A percentile compares a stretch with the other conserved stretches of the same genome.
Conservation (phyloP, 345 rosid species). For the Ceriops decandra region DNA sequence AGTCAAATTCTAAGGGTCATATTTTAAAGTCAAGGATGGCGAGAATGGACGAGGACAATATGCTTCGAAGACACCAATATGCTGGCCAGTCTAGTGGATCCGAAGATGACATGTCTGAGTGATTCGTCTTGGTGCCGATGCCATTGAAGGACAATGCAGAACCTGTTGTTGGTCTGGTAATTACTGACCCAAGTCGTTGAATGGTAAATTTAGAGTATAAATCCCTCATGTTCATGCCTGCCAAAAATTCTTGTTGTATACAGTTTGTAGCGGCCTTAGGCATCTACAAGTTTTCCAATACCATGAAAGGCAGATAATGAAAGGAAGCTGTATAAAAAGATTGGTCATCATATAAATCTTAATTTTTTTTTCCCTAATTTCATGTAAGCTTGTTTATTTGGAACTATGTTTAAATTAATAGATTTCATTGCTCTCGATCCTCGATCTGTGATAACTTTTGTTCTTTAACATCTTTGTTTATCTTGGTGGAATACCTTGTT, state of each 20-base stretch:
- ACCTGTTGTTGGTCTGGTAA: background rate
- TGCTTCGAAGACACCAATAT: slow-evolving; percentile 42
- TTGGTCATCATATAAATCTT: background rate
- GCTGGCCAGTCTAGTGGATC: slow-evolving; percentile 52
- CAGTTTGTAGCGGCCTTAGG: slow-evolving; percentile 8
- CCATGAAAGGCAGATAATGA: slow-evolving; percentile 13
- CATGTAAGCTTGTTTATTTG: too few species aligned
- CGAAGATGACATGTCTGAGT: slow-evolving; percentile 75
- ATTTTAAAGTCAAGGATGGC: slow-evolving; percentile 45
- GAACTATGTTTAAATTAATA: background rate
- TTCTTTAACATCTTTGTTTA: too few species aligned
- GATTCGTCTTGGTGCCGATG: slow-evolving; percentile 22
- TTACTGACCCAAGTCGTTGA: background rate
- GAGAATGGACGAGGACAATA: slow-evolving; percentile 44
- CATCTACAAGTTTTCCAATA: slow-evolving; percentile 1
- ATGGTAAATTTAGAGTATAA: background rate
- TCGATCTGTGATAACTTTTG: too few species aligned
- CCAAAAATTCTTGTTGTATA: background rate
- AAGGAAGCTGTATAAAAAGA: background rate
- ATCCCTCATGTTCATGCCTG: background rate
- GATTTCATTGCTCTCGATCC: too few species aligned
- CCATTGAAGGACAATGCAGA: background rate
- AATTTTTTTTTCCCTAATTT: too few species aligned
- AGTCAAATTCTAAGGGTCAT: slow-evolving; percentile 42
- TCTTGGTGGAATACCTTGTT: too few species aligned